Evolutionary conservation across 148 eudicot genomes (phyloP).

Genomic region (Chenopodium berlandieri): DNA sequence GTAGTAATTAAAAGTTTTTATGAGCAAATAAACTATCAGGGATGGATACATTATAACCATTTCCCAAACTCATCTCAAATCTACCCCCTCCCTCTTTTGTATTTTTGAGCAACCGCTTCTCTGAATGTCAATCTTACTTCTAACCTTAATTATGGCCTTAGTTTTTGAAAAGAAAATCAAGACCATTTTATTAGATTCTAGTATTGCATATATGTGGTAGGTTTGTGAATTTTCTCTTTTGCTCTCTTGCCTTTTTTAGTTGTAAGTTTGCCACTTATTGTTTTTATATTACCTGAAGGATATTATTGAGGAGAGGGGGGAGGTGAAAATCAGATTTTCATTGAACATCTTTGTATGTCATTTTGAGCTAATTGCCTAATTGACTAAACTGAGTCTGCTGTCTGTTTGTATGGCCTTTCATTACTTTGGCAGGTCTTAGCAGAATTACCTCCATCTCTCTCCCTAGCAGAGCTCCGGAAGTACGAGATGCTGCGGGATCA

Average conservation of each 20-base stretch:
- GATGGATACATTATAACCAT: neutral
- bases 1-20: neutral
- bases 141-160: neutral
- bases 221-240: neutral
- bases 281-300: no score
- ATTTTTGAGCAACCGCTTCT: neutral
- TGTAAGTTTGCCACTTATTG: neutral
- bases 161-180: no score
- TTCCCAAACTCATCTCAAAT: neutral
- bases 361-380: neutral
- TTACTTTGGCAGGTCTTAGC: constrained; percentile 61
- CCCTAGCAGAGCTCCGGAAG: constrained; percentile 76
- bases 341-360: neutral
- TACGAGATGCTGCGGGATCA: constrained; percentile 85
- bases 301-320: neutral
- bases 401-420: neutral
- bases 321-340: neutral
- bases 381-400: neutral
- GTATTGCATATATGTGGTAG: neutral
- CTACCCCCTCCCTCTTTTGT: neutral
- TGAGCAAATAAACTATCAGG: neutral
- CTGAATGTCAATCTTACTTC: neutral
- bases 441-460: constrained; percentile 86
- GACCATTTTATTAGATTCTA: neutral
- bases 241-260: neutral